Evolutionary conservation across 2,329 filamentous ascomycete genomes (phyloP), one percentile per base, ranked within the genome.

Genomic region (Lasiodiplodia hormozganensis): DNA sequence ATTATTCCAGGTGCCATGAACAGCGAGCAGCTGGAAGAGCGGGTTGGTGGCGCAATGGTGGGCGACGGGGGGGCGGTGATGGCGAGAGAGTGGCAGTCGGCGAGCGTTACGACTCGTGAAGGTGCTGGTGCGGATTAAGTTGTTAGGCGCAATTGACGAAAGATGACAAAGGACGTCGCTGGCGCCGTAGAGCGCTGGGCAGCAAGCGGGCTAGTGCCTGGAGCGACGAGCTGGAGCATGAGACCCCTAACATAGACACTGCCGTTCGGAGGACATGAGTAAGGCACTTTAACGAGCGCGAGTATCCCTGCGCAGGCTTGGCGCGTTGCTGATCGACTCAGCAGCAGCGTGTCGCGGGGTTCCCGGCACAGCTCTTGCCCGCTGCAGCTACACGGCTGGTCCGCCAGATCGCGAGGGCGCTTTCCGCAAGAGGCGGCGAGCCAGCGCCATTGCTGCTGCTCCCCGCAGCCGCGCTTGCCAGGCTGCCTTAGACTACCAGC

Each of bases 1-100:
- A 85, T 85, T 76, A 83, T 68, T 54, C 66, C 66, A 40, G 71
- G 70, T 68, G 71, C 70, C 71, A 72, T 72, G 56, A 38, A 68
- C 52, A 68, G 65, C 65, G 62, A 56, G 49, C 21, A 43, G 28
- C 54, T 31, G 40, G n/a, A 40, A 52, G 66, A 23, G 58, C 23
- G 21, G 57, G 57, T 56, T 40, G 31, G 43, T 52, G 43, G 47
- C 31, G n/a, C 31, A 40, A 60, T 28, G 25, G 38, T 43, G 65
- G 53, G 25, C 36, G 65, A 40, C 53, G 36, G 34, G 28, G 34
- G 65, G 43, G 43, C 7, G 65, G 52, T 57, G 16, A 53, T 31
- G 31, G 23, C 49, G 57, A 57, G 57, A 40, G 47, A 34, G 18
- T 18, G 57, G 23, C 8, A 18, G 34, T 25, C 36, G 58, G 58